phyloP scores from a whole-genome alignment of 441 rosid genomes.

The Melastoma candidum region DNA sequence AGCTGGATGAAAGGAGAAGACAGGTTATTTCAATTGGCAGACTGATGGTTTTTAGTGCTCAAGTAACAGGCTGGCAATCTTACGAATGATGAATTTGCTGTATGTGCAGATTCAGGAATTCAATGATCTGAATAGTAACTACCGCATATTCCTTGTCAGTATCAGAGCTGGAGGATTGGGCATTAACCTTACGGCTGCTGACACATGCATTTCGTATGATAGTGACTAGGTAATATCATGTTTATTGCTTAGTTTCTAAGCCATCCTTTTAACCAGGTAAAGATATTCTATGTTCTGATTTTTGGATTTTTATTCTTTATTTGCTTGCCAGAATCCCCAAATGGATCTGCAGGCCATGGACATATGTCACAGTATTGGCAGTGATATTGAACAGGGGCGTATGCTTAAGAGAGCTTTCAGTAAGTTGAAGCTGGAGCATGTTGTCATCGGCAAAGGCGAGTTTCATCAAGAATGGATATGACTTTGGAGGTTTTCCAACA shows the following conservation, averaged over 20 bases:
- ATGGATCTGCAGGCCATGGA: conserved; percentile 99
- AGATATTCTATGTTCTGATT: background rate
- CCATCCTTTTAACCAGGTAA: background rate
- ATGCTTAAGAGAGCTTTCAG: conserved; percentile 80
- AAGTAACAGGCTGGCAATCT: too few species aligned
- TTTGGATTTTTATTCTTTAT: conserved; percentile 11
- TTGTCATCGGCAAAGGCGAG: conserved; percentile 87
- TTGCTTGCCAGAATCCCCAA: conserved; percentile 73
- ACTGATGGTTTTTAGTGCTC: background rate
- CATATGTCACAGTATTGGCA: conserved; percentile 93
- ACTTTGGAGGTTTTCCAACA: conserved; percentile 36
- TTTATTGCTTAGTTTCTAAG: background rate
- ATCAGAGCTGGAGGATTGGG: conserved; percentile 99
- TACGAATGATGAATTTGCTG: too few species aligned
- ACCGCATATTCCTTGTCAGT: conserved; percentile 76
- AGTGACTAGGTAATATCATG: conserved; percentile 78
- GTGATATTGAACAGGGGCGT: conserved; percentile 53
- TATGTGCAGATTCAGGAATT: conserved; percentile 65
- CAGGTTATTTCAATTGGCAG: conserved; percentile 43
- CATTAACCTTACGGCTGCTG: conserved; percentile 95
- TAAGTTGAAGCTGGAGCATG: conserved; percentile 95
- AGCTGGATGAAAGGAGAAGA: conserved; percentile 65
- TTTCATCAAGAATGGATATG: conserved; percentile 74
- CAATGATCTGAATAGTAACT: conserved; percentile 62
- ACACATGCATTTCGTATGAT: conserved; percentile 91